Evolutionary conservation across 441 rosid genomes (phyloP), one percentile per base, ranked within the genome.

Genomic region (Eruca vesicaria): DNA sequence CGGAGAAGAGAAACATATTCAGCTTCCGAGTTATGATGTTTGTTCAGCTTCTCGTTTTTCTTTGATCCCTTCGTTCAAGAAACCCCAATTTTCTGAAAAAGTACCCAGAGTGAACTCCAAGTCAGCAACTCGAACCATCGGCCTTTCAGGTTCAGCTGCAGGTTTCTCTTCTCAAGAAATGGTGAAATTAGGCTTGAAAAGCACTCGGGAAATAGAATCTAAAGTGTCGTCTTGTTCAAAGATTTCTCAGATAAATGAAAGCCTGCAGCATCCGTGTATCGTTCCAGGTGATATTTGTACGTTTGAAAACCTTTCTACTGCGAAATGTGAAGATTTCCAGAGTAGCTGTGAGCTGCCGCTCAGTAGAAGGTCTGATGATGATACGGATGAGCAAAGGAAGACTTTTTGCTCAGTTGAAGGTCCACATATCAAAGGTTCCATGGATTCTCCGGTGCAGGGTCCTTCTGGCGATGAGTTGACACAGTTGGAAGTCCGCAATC

Each of bases 111-210:
- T 65, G 31, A 72, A 67, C 71, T 65, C 63, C 56, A 69, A 41
- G 77, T 63, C 79, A 61, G 69, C 79, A 50, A 78, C 38, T 71
- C 71, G 59, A 66, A 81, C 56, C 52, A 21, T 48, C 19, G 69
- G 65, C 64, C 55, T 59, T 16, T 69, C 78, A 66, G 70, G 64
- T 67, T 56, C 73, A 53, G 72, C 74, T 36, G 45, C 58, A 9
- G 79, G 76, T 62, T 41, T 60, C 43, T 73, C 85, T 79, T 60
- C 74, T 80, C 70, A 63, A 52, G 83, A 74, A 75, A 88, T 75
- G 50, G 69, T 62, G 68, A 77, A 71, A 80, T 57, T 74, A 19
- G 62, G 76, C 73, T 53, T 58, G 31, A 75, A 78, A 55, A 77
- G 71, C 29, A 71, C 21, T 69, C 78, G 28, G 66, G 78, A 74